Evolutionary conservation across 192 early-diverging fungal genomes (phyloP).

Genomic region (Dispira simplex): DNA sequence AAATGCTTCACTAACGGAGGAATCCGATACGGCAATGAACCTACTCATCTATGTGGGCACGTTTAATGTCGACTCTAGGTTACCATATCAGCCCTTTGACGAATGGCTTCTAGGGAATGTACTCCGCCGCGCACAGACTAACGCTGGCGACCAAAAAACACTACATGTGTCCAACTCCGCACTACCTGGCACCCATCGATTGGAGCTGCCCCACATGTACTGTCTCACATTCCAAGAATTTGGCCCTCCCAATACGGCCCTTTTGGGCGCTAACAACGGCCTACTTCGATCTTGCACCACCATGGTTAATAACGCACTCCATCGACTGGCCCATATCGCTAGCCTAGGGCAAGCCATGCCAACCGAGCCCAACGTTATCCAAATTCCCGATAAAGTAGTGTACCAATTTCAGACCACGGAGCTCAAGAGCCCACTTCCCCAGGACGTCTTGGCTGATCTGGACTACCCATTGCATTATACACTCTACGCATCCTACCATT

Average conservation of each 20-base stretch:
- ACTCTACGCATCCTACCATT: background rate
- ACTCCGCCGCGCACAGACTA: background rate
- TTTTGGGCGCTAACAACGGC: slow-evolving; percentile 6
- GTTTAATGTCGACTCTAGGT: background rate
- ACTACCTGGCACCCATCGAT: background rate
- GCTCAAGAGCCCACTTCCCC: no score
- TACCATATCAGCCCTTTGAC: slow-evolving; percentile 9
- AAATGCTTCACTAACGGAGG: no score
- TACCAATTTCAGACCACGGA: background rate
- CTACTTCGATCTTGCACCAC: slow-evolving; percentile 9
- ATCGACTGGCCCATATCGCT: background rate
- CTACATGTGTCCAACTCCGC: background rate
- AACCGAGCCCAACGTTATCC: background rate
- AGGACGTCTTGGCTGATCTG: no score
- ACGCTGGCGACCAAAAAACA: background rate
- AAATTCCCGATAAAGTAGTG: background rate
- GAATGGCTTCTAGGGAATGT: background rate
- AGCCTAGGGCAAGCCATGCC: background rate
- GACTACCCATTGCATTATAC: background rate
- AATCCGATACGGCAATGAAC: background rate
- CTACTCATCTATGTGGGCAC: background rate
- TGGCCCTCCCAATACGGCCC: slow-evolving; percentile 7
- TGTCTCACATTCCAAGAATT: slow-evolving; percentile 9
- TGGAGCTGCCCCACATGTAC: background rate
- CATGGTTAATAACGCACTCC: background rate